Conservation (phyloP, 2,329 filamentous ascomycete species). For the Aspergillus japonicus region DNA sequence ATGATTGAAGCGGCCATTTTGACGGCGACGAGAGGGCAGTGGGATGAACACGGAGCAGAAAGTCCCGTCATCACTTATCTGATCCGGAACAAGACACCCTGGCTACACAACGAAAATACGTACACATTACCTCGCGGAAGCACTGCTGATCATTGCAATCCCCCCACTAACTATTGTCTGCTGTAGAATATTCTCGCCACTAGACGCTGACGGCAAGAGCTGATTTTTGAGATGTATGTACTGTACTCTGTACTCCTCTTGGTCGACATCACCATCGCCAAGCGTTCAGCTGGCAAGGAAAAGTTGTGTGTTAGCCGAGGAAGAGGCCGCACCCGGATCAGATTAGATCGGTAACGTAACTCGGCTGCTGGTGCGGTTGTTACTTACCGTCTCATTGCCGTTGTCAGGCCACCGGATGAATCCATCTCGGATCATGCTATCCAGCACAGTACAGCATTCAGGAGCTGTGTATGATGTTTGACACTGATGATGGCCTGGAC, state of each 20-base stretch:
- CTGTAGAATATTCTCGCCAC: not conserved
- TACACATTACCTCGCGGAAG: not conserved
- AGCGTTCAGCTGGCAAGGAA: slow-evolving; percentile 5
- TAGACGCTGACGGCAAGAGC: not conserved
- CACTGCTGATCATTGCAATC: not conserved
- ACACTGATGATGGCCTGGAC: not conserved
- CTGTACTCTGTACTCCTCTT: not conserved
- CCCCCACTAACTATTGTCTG: not conserved
- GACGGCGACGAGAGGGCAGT: not conserved
- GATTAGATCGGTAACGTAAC: slow-evolving; percentile 26
- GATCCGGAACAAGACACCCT: slow-evolving; percentile 17
- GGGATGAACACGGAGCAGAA: slow-evolving; percentile 15
- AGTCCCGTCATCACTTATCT: slow-evolving; percentile 19
- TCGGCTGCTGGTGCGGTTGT: slow-evolving; percentile 7
- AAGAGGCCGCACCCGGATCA: slow-evolving; percentile 20
- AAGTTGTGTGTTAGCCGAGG: not conserved
- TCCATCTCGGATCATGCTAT: slow-evolving; percentile 1
- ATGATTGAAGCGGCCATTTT: not conserved
- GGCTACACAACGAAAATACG: not conserved
- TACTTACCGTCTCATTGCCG: slow-evolving; percentile 9
- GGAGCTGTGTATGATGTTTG: not conserved
- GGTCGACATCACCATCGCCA: not conserved
- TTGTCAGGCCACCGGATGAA: slow-evolving; percentile 13
- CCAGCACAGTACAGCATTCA: not conserved
- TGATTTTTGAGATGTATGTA: not conserved